Base-by-base conservation (phyloP, 768 basidiomycete genomes). In the Ephemerocybe angulata region DNA sequence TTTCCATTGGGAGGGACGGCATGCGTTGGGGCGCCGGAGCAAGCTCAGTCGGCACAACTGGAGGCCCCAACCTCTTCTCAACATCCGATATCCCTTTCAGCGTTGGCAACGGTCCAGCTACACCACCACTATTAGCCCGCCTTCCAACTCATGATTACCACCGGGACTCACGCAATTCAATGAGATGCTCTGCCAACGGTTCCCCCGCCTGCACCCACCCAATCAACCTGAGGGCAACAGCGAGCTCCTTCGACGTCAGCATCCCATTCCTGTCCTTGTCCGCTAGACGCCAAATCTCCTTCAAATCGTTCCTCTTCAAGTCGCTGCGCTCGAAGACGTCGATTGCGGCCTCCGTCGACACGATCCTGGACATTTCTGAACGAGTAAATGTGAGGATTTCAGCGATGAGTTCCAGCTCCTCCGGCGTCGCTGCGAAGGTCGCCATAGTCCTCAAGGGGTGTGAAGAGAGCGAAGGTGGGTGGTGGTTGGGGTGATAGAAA, bases 171-270 rank as follows among this genome's bases (percentile, higher is more conserved):
- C 58, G 53, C 25, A 59, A 52, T 27, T 59, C 55, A 46, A 59
- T 31, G 30, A 55, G 46, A 41, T 55, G 25, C 4, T 5, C 46
- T 42, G 41, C 44, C 38, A 22, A 55, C 33, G 19, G 54, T 28
- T 59, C 55, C 24, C 58, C 58, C 8, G 54, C 55, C 47, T 59
- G 58, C n/a, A 55, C 54, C 58, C 58, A 59, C 5, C 58, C 58
- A 21, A 59, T 59, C 29, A 59, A 24, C 40, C 58, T 42, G 6
- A 59, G 50, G 12, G 54, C 58, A 27, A 59, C 53, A n/a, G 58
- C 58, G 37, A 59, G 37, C 33, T 59, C 58, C 43, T 37, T 52
- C 24, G 54, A 49, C 33, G 57, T 54, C 6, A 58, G 49, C 50
- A 54, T 52, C 25, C 57, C 57, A 43, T 58, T 54, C 29, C 42